Evolutionary conservation across 1,139 yeast species (phyloP), one percentile per base, ranked within the genome.

Genomic region (Yamadazyma atmosphaerica): DNA sequence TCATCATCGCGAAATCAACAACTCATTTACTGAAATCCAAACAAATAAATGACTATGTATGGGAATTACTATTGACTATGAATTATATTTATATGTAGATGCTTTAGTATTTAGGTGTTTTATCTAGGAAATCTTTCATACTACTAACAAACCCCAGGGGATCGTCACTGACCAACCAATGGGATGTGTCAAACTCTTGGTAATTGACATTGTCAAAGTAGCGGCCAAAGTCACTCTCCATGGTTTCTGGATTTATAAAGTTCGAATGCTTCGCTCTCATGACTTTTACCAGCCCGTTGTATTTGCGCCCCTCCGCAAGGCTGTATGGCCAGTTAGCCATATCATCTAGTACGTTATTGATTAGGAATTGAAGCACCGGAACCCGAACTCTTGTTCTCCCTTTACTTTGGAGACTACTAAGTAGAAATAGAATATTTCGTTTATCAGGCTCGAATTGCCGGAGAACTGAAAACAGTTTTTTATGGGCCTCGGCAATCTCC

Each of bases 241-340:
- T 15, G 30, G 67, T 61, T 9, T 57, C 51, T 3, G 58, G 54
- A 15, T 48, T 45, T 16, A 75, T 63, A 42, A 75, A 75, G 4
- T 63, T 58, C 2, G 79, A 72, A 18, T 62, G 47, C n/a, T 55
- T 50, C 3, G 72, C 79, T 40, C 62, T 62, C 49, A 75, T 55
- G 25, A 75, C 67, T 41, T 69, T 51, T 4, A 67, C 65, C 2
- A 77, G 75, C 18, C 66, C 67, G 1, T 46, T 35, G 46, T 56
- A 74, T 21, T 39, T 46, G 16, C 39, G 39, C 10, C 53, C 56
- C 4, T 42, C 41, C 2, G 63, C 56, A 11, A 40, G 43, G 3
- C 52, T 49, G 4, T 38, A 44, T 9, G 81, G 81, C 79, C 80
- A 76, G 12, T 61, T 61, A 2, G 70, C 70, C 49, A 72, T 50